Percentiles rank a stretch among this genome's conserved stretches.
These are phyloP conservation scores for Diaporthe sp. DNA, from an alignment of 2,329 filamentous ascomycete genomes.

Conservation along the genomic window DNA sequence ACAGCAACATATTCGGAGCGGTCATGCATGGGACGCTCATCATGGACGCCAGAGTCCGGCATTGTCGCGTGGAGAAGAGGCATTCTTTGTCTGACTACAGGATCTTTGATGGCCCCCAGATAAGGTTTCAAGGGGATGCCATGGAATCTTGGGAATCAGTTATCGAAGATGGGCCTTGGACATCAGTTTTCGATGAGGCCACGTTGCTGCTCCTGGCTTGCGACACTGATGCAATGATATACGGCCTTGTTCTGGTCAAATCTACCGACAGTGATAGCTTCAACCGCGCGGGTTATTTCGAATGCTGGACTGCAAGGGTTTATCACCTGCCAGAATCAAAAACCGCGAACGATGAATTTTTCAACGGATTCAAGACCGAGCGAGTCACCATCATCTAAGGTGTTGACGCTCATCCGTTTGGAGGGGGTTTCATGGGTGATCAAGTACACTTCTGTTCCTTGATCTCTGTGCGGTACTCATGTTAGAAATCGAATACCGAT, in stretches of 20 bases:
- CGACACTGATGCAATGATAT: too few relatives aligned
- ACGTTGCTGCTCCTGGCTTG: not conserved
- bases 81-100: not conserved
- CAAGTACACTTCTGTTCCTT: too few relatives aligned
- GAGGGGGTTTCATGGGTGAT: too few relatives aligned
- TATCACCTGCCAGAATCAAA: too few relatives aligned
- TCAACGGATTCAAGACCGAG: not conserved
- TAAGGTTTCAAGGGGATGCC: not conserved
- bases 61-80: not conserved
- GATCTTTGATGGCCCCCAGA: rapidly evolving
- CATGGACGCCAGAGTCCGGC: not conserved
- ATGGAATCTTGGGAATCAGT: not conserved
- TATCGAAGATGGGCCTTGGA: too few relatives aligned
- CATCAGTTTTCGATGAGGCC: not conserved
- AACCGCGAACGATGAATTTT: not conserved
- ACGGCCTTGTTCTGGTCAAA: not conserved
- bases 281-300: not conserved
- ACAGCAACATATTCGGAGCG: not conserved
- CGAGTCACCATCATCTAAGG: not conserved
- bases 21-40: not conserved
- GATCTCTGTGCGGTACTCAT: too few relatives aligned
- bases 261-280: not conserved
- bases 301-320: too few relatives aligned
- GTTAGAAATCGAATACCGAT: too few relatives aligned
- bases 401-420: too few relatives aligned